Conservation (phyloP, 768 basidiomycete species). For the Mycena pura region DNA sequence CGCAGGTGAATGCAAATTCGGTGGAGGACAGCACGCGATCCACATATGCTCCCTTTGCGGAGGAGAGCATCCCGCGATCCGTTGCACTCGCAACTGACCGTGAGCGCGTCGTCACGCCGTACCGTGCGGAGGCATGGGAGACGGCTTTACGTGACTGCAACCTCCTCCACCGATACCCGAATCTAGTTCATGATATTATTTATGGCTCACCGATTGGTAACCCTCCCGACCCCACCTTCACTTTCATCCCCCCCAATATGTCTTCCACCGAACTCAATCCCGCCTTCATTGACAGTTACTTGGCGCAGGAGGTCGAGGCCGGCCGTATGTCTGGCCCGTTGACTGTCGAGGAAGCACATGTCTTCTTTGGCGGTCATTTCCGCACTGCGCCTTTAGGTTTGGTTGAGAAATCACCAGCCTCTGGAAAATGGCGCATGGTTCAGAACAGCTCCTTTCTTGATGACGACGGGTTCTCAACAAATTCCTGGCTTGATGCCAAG, state of each 20-base stretch:
- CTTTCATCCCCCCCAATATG: neutral
- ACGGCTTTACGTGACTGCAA: neutral
- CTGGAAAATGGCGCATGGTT: too few species aligned
- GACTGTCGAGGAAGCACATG: neutral
- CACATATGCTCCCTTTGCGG: too few species aligned
- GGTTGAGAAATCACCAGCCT: too few species aligned
- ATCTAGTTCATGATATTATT: neutral
- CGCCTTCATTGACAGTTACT: neutral
- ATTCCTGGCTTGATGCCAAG: too few species aligned
- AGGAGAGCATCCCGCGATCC: too few species aligned
- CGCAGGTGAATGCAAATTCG: too few species aligned
- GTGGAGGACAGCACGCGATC: too few species aligned
- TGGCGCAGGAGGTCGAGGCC: neutral
- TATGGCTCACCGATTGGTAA: neutral
- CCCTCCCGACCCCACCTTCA: neutral
- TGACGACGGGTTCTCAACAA: too few species aligned
- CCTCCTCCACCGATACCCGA: neutral
- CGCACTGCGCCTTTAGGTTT: neutral
- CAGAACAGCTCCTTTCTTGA: too few species aligned
- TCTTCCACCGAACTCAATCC: neutral
- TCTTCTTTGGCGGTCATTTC: too few species aligned
- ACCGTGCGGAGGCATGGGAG: neutral
- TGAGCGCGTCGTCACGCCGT: neutral
- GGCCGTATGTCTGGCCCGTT: neutral
- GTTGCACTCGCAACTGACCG: too few species aligned